These are phyloP conservation scores for Cryptococcus sp. DNA, from an alignment of 1,284 basidiomycete species.

Conservation along the genomic window DNA sequence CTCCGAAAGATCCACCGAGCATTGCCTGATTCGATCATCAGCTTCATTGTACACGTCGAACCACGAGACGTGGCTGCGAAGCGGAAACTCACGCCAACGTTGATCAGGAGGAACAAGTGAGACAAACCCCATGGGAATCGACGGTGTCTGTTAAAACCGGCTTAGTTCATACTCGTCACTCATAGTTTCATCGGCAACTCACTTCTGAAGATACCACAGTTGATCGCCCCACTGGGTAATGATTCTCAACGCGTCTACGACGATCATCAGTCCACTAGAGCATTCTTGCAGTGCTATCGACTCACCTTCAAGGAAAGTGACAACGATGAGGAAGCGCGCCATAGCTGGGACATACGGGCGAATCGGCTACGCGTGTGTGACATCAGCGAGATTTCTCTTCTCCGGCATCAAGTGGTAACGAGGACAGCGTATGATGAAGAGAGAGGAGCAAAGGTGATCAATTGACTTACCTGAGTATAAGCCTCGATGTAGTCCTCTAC, in stretches of 20 bases:
- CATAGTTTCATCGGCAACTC: conserved; percentile 46
- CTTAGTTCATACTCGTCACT: conserved; percentile 13
- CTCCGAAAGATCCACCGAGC: conserved; percentile 79
- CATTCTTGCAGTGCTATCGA: background rate
- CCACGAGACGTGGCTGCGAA: too few relatives aligned
- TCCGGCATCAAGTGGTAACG: too few relatives aligned
- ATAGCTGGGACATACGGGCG: conserved; percentile 92
- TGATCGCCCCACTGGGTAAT: conserved; percentile 94
- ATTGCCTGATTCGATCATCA: conserved; percentile 65
- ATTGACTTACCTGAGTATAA: conserved; percentile 66
- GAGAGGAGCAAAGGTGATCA: background rate
- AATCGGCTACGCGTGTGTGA: conserved; percentile 61
- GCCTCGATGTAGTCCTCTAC: conserved; percentile 92
- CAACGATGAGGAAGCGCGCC: conserved; percentile 95
- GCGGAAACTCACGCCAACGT: conserved; percentile 75
- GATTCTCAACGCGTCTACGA: conserved; percentile 77
- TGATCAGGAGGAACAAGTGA: conserved; percentile 86
- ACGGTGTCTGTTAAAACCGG: conserved; percentile 66
- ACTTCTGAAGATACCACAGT: conserved; percentile 94
- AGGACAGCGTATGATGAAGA: background rate
- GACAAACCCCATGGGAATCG: conserved; percentile 93
- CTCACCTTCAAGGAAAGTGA: conserved; percentile 88
- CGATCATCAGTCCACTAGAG: conserved; percentile 5
- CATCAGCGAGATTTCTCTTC: conserved; percentile 4
- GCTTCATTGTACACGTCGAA: too few relatives aligned